Percentiles rank a stretch among this genome's conserved stretches.
These are phyloP conservation scores for Acorus calamus DNA, from an alignment of 106 monocot genomes.

Conservation along the genomic window DNA sequence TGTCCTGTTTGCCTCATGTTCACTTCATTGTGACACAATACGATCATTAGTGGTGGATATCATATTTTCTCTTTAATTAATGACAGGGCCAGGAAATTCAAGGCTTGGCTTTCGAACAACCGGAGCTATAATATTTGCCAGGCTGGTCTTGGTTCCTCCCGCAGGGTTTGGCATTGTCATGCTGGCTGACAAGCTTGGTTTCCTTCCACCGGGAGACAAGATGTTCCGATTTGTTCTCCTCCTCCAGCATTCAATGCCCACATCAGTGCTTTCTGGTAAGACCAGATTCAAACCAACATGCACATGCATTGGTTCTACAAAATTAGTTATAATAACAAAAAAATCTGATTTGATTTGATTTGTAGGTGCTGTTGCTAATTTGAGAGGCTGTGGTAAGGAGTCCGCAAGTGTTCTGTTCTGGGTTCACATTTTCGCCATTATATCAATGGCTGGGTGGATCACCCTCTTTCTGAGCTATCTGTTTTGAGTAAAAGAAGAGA, in stretches of 20 bases:
- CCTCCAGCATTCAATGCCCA: conserved; percentile 12
- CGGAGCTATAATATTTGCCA: conserved; percentile 29
- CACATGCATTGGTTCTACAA: too few relatives aligned
- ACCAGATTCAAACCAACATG: too few relatives aligned
- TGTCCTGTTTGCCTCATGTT: too few relatives aligned
- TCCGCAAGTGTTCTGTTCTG: conserved; percentile 84
- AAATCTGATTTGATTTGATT: neutral
- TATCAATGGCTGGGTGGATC: conserved; percentile 96
- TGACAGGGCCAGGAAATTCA: conserved; percentile 79
- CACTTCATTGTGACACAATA: neutral
- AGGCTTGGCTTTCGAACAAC: conserved; percentile 78
- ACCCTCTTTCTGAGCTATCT: conserved; percentile 34
- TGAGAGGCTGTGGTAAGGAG: conserved; percentile 89
- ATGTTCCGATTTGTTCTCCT: conserved; percentile 11
- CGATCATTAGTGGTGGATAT: too few relatives aligned
- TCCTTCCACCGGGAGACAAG: conserved; percentile 2
- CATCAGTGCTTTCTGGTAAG: neutral
- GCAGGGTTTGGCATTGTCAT: neutral
- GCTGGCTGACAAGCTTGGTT: conserved; percentile 6
- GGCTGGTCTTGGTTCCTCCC: conserved; percentile 1
- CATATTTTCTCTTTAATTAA: neutral
- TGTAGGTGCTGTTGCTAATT: conserved; percentile 80
- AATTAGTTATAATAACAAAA: too few relatives aligned
- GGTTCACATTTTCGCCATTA: conserved; percentile 90
- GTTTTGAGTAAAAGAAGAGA: too few relatives aligned